A percentile compares a stretch with the other conserved stretches of the same genome.
Evolutionary conservation across 805 yeast genomes (phyloP).

Genomic region (Nakazawaea wickerhamii): DNA sequence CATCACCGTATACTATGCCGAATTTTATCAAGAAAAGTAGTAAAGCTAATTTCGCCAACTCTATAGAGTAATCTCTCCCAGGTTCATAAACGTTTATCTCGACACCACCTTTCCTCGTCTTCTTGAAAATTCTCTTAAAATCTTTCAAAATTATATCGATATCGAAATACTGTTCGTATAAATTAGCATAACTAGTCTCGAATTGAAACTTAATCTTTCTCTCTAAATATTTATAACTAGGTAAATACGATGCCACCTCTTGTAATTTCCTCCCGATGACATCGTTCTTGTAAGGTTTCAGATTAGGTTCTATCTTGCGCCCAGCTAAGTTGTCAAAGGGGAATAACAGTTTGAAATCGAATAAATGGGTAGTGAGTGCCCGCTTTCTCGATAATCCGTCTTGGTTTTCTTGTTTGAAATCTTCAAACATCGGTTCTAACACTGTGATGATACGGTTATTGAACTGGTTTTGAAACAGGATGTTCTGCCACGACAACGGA

Average conservation of each 20-base stretch:
- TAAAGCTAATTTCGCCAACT: slow-evolving; percentile 6
- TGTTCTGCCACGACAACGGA: slow-evolving; percentile 11
- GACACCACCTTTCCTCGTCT: slow-evolving; percentile 9
- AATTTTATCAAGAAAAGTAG: slow-evolving; percentile 8
- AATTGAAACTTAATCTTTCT: slow-evolving; percentile 1
- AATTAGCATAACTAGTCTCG: not conserved
- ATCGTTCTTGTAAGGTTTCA: slow-evolving; percentile 7
- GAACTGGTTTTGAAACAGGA: not conserved
- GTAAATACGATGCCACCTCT: slow-evolving; percentile 1
- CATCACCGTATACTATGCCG: slow-evolving; percentile 6
- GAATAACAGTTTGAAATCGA: slow-evolving; percentile 3
- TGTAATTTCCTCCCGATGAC: slow-evolving; percentile 6
- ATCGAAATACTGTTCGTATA: slow-evolving; percentile 6
- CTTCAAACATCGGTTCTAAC: not conserved
- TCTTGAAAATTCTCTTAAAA: slow-evolving; percentile 11
- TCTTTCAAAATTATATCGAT: not conserved
- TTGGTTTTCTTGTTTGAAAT: not conserved
- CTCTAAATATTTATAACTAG: slow-evolving; percentile 7
- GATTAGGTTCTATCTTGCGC: slow-evolving; percentile 1
- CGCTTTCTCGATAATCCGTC: not conserved
- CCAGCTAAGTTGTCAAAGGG: not conserved
- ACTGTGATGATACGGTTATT: not conserved
- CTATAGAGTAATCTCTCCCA: slow-evolving; percentile 1
- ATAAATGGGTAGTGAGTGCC: not conserved
- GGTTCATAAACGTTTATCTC: slow-evolving; percentile 11